Percentiles rank a stretch among this genome's conserved stretches.
Evolutionary conservation across 345 rosid species (phyloP).

Genomic region (Alliaria petiolata): DNA sequence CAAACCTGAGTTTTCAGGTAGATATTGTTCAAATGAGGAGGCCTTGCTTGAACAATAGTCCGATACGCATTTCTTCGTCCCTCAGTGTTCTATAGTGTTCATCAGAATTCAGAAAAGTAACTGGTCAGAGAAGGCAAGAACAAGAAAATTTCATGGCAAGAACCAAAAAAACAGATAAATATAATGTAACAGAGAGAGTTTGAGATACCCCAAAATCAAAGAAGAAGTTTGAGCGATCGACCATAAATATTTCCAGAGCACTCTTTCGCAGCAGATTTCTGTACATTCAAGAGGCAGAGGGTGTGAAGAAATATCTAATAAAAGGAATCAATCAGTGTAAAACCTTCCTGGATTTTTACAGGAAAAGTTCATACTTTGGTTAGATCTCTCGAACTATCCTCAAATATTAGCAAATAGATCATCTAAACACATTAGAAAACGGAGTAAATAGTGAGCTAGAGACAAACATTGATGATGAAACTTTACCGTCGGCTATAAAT

Average conservation of each 20-base stretch:
- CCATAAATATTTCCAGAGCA: conserved; percentile 93
- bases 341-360: too few species aligned
- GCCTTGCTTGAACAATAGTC: conserved; percentile 77
- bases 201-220: conserved; percentile 86
- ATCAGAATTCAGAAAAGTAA: conserved; percentile 5
- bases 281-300: not conserved
- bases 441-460: not conserved
- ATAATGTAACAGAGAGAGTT: not conserved
- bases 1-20: conserved; percentile 89
- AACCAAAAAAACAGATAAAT: not conserved
- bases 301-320: not conserved
- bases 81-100: conserved; percentile 56
- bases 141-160: not conserved
- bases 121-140: not conserved
- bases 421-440: not conserved
- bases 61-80: conserved; percentile 78
- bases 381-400: not conserved
- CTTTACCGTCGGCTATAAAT: conserved; percentile 83
- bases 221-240: conserved; percentile 90
- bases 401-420: not conserved
- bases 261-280: conserved; percentile 87
- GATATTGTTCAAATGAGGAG: conserved; percentile 75
- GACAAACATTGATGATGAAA: not conserved
- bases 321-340: not conserved
- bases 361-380: not conserved